These are phyloP conservation scores for Termitomyces sp. DNA, from an alignment of 768 basidiomycete genomes.

Conservation along the genomic window DNA sequence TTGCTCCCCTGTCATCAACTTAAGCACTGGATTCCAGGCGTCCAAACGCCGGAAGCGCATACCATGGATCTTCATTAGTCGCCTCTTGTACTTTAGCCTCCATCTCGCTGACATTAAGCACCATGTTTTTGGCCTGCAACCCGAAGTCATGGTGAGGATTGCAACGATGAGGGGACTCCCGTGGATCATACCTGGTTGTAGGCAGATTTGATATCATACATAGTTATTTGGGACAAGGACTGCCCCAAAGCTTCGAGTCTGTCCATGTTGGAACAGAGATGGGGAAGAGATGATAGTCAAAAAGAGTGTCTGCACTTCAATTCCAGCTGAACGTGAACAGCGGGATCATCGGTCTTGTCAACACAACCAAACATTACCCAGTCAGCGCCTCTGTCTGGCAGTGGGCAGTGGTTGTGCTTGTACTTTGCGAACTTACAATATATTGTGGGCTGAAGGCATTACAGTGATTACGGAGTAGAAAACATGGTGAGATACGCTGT, in stretches of 20 bases:
- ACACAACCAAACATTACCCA: slow-evolving; percentile 9
- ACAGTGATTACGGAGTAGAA: too few relatives aligned
- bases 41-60: slow-evolving; percentile 8
- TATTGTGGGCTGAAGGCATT: too few relatives aligned
- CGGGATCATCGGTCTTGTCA: background rate
- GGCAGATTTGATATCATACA: slow-evolving; percentile 94
- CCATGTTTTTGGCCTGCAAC: slow-evolving; percentile 87
- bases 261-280: slow-evolving; percentile 52
- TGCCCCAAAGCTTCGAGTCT: slow-evolving; percentile 71
- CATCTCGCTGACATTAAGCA: slow-evolving; percentile 95
- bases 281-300: background rate
- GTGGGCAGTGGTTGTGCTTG: background rate
- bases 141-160: background rate
- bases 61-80: slow-evolving; percentile 99
- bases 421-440: too few relatives aligned
- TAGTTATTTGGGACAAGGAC: slow-evolving; percentile 75
- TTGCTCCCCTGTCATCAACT: slow-evolving; percentile 68
- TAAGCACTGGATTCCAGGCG: background rate
- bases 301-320: slow-evolving; percentile 3
- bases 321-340: too few relatives aligned
- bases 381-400: background rate
- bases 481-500: too few relatives aligned
- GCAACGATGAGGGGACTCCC: background rate
- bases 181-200: slow-evolving; percentile 73
- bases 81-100: slow-evolving; percentile 96